phyloP scores from a whole-genome alignment of 176 grass and related monocot genomes.

The Dactylis glomerata region DNA sequence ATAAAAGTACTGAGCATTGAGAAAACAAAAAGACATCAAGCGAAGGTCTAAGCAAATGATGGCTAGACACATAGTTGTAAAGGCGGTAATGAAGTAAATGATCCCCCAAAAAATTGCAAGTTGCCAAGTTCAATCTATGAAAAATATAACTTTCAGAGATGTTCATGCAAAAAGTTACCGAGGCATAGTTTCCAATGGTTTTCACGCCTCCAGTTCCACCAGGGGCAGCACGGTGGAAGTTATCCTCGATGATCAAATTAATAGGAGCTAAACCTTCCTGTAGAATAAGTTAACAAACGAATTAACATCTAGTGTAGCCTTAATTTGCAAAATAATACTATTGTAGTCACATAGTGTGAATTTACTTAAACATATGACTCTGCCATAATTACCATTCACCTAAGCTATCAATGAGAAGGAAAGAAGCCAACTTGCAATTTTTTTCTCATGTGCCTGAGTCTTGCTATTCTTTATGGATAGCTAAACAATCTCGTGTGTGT shows the following conservation, averaged over 20 bases:
- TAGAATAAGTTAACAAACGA: slow-evolving; percentile 22
- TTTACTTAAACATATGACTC: no score
- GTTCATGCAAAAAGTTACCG: slow-evolving; percentile 40
- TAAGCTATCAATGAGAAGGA: not conserved
- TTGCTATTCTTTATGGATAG: not conserved
- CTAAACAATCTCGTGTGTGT: not conserved
- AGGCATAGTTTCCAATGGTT: slow-evolving; percentile 92
- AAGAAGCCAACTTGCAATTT: no score
- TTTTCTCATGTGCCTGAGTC: not conserved
- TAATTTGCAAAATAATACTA: not conserved
- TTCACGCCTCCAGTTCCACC: slow-evolving; percentile 95
- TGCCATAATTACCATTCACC: not conserved
- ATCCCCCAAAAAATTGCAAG: not conserved
- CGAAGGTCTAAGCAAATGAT: not conserved
- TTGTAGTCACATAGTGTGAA: no score
- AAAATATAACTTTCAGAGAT: not conserved
- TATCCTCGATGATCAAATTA: slow-evolving; percentile 85
- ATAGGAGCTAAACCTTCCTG: slow-evolving; percentile 90
- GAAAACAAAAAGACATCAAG: not conserved
- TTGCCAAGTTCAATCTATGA: not conserved
- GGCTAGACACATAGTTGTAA: not conserved
- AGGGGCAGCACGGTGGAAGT: slow-evolving; percentile 76
- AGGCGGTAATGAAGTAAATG: not conserved
- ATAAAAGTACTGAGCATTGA: not conserved
- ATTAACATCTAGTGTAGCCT: not conserved